Percentiles rank a stretch among this genome's conserved stretches.
Evolutionary conservation across 164 flowering plant species (phyloP).

Genomic region (Tinospora cordifolia): DNA sequence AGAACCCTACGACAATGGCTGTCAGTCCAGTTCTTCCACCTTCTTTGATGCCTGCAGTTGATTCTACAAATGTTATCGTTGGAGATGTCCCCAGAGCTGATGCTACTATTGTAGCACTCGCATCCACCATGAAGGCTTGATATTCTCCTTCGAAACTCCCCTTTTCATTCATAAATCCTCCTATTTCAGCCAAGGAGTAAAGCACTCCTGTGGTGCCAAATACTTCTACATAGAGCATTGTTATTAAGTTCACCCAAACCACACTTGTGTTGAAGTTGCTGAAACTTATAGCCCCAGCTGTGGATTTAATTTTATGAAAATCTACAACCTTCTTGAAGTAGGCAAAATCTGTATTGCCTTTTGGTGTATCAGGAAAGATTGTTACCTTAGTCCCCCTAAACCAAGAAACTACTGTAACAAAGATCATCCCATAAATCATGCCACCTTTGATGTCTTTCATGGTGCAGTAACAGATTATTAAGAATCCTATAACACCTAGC

Average conservation of each 20-base stretch:
- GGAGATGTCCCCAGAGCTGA: constrained; percentile 67
- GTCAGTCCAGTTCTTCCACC: constrained; percentile 87
- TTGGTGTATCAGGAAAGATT: constrained; percentile 47
- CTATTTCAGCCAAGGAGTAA: constrained; percentile 76
- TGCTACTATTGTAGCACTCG: constrained; percentile 52
- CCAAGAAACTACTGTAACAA: constrained; percentile 72
- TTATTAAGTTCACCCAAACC: constrained; percentile 63
- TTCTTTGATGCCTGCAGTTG: constrained; percentile 73
- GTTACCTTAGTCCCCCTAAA: constrained; percentile 63
- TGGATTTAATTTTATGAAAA: constrained; percentile 53
- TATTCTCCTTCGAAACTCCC: constrained; percentile 75
- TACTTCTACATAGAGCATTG: constrained; percentile 69
- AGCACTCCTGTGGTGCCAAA: constrained; percentile 64
- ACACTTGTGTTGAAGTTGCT: constrained; percentile 40
- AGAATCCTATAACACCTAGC: constrained; percentile 59
- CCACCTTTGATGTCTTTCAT: constrained; percentile 71
- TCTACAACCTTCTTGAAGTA: constrained; percentile 71
- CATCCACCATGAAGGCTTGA: constrained; percentile 68
- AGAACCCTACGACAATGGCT: constrained; percentile 47
- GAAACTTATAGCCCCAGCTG: constrained; percentile 63
- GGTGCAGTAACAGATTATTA: constrained; percentile 49
- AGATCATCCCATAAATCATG: constrained; percentile 73
- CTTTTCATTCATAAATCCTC: constrained; percentile 48
- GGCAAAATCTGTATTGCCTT: constrained; percentile 44
- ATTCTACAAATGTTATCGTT: constrained; percentile 56